Percentiles rank a stretch among this genome's conserved stretches.
Evolutionary conservation across 2,329 filamentous ascomycete genomes (phyloP).

Genomic region (Dactylellina sp.): DNA sequence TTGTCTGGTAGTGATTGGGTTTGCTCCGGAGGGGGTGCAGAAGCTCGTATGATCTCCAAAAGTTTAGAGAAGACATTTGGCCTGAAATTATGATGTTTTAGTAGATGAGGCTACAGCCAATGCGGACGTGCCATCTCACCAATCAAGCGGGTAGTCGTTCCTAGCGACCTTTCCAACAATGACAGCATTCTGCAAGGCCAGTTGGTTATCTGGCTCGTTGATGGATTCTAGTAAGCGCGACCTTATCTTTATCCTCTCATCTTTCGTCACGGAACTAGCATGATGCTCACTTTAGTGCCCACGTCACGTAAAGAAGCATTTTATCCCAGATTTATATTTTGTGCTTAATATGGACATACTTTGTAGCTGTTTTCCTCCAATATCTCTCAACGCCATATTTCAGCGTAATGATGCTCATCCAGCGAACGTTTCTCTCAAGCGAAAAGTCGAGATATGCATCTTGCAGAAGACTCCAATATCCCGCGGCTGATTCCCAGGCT

Average conservation of each 20-base stretch:
- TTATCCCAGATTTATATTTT: background rate
- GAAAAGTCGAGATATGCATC: slow-evolving; percentile 83
- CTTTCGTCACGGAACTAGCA: slow-evolving; percentile 70
- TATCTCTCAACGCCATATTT: slow-evolving; percentile 97
- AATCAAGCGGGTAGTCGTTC: slow-evolving; percentile 88
- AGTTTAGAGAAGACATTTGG: slow-evolving; percentile 72
- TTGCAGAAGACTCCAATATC: slow-evolving; percentile 69
- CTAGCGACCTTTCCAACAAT: slow-evolving; percentile 88
- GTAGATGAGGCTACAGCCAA: background rate
- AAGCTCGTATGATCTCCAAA: slow-evolving; percentile 73
- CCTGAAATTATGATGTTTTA: slow-evolving; percentile 22
- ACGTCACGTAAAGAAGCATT: background rate
- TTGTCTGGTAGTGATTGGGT: slow-evolving; percentile 69
- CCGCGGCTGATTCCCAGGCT: slow-evolving; percentile 66
- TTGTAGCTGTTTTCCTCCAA: slow-evolving; percentile 84
- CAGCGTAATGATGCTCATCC: slow-evolving; percentile 90
- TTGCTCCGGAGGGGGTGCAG: slow-evolving; percentile 63
- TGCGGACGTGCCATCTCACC: slow-evolving; percentile 66
- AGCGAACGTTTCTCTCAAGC: slow-evolving; percentile 80
- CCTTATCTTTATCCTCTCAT: slow-evolving; percentile 82
- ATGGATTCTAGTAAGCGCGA: slow-evolving; percentile 80
- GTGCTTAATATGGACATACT: slow-evolving; percentile 64
- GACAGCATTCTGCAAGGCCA: slow-evolving; percentile 89
- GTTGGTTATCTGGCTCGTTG: slow-evolving; percentile 77
- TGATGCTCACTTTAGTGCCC: background rate